phyloP scores from a whole-genome alignment of 2,329 filamentous ascomycete species.

The Colletotrichum truncatum region DNA sequence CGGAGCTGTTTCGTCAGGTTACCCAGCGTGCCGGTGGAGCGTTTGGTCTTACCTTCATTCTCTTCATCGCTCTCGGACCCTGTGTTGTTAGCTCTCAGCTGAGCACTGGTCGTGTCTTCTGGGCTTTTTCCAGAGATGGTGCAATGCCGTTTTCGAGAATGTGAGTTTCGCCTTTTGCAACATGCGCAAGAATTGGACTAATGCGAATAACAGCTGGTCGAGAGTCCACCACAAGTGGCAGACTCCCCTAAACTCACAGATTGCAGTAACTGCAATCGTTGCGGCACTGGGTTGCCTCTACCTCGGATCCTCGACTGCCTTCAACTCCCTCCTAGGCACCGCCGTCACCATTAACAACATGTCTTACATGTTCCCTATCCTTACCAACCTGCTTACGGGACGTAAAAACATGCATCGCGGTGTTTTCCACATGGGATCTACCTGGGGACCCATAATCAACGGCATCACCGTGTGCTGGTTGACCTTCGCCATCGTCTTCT shows the following conservation, averaged over 20 bases:
- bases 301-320: conserved; percentile 52
- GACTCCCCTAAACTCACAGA: conserved; percentile 49
- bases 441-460: conserved; percentile 45
- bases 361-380: conserved; percentile 54
- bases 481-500: conserved; percentile 52
- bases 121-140: conserved; percentile 55
- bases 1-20: conserved; percentile 56
- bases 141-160: conserved; percentile 46
- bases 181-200: conserved; percentile 4
- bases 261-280: conserved; percentile 43
- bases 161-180: conserved; percentile 35
- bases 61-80: conserved; percentile 53
- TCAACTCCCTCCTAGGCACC: conserved; percentile 51
- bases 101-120: conserved; percentile 44
- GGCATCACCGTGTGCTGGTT: conserved; percentile 47
- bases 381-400: conserved; percentile 51
- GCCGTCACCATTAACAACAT: conserved; percentile 54
- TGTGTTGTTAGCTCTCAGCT: conserved; percentile 47
- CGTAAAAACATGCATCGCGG: conserved; percentile 50
- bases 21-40: conserved; percentile 50
- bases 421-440: conserved; percentile 46
- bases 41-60: conserved; percentile 50
- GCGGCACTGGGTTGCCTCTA: conserved; percentile 52
- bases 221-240: conserved; percentile 43
- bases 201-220: conserved; percentile 39